A percentile compares a stretch with the other conserved stretches of the same genome.
phyloP scores from a whole-genome alignment of 306 rosid species.

The Quercus wislizeni region DNA sequence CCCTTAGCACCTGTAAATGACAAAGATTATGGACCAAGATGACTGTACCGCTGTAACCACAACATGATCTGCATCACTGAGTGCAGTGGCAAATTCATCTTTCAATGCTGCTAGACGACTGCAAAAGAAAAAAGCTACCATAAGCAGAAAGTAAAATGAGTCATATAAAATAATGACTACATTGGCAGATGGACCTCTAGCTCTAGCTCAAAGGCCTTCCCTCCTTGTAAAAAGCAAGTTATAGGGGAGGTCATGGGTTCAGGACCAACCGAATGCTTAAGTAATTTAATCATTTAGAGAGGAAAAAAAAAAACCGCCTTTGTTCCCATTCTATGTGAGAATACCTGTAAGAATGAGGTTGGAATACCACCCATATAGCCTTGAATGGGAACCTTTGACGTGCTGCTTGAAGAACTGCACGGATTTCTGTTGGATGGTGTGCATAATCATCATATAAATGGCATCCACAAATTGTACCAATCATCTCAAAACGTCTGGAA shows the following conservation, averaged over 20 bases:
- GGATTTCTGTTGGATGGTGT: conserved; percentile 38
- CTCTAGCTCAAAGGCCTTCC: too few species aligned
- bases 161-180: background rate
- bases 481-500: conserved; percentile 35
- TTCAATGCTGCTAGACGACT: conserved; percentile 34
- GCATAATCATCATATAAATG: conserved; percentile 29
- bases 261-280: too few species aligned
- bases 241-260: too few species aligned
- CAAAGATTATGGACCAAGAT: background rate
- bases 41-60: conserved; percentile 21
- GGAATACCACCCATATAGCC: conserved; percentile 28
- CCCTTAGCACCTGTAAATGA: background rate
- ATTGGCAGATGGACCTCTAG: too few species aligned
- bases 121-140: background rate
- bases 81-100: conserved; percentile 26
- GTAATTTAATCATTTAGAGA: too few species aligned
- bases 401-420: conserved; percentile 39
- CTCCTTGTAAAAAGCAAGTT: too few species aligned
- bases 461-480: conserved; percentile 26
- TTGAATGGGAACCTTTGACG: conserved; percentile 21
- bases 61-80: conserved; percentile 27
- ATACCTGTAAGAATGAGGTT: conserved; percentile 36
- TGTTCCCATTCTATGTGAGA: background rate
- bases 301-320: background rate
- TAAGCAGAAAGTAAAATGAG: background rate